Evolutionary conservation across 768 basidiomycete genomes (phyloP), one percentile per base, ranked within the genome.

Genomic region (Leccinum imitatum): DNA sequence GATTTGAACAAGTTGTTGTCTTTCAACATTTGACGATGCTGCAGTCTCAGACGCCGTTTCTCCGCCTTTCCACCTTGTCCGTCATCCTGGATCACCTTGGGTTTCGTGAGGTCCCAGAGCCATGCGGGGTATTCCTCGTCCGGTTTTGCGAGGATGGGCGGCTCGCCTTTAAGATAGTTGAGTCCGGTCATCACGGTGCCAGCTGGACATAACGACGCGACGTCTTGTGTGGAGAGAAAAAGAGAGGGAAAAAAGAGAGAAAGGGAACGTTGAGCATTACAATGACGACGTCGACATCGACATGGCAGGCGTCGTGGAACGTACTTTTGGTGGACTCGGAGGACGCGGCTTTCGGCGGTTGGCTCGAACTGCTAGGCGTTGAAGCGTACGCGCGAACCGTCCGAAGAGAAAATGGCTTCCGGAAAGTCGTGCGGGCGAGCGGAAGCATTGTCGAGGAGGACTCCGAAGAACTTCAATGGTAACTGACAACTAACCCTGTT

Each of bases 121-220:
- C 95, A 97, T 7, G 83, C 72, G 3, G 95, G 95, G 71, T 97
- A 96, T 65, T 87, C 85, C 48, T 90, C 87, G 72, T 97, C 95
- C 0, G 89, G 78, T 11, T 81, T 75, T 2, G 95, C 91, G 23
- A 91, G 71, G 0, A 95, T 85, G 6, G 91, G 86, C 0, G 83
- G 76, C 68, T 95, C 90, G 55, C 84, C 87, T 73, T 96, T 96
- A 56, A 93, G 79, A 67, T 91, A 93, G 66, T 90, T 87, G 6
- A 91, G 69, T 3, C 93, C 94, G n/a, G 78, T 78, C n/a, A 97
- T 71, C 5, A 90, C 77, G 8, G 92, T 94, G 59, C 89, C 87
- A 14, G 85, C 77, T 7, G 80, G 67, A 72, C 92, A 94, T 31
- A 87, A 86, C 4, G 91, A 93, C 56, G 67, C 30, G 56, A 63